phyloP scores from a whole-genome alignment of 1,284 basidiomycete species.

The Boletellus deceptivus region DNA sequence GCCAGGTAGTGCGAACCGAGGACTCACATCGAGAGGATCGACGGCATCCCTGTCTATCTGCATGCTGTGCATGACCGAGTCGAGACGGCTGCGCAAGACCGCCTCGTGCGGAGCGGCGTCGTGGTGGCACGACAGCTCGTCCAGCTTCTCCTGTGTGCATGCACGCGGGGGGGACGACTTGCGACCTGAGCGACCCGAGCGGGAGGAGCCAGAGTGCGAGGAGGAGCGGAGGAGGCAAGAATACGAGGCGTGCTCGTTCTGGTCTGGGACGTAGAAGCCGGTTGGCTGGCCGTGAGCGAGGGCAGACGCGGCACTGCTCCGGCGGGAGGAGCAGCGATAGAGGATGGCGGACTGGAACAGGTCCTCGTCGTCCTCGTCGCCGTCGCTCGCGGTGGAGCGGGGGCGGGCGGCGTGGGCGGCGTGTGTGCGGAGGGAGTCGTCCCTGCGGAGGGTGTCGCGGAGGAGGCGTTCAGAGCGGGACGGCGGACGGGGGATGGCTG shows the following conservation, averaged over 20 bases:
- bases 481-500: conserved; percentile 23
- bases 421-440: conserved; percentile 36
- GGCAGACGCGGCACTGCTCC: conserved; percentile 20
- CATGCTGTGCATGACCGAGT: conserved; percentile 46
- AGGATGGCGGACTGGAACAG: conserved; percentile 31
- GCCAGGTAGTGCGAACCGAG: background rate
- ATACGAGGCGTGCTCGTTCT: conserved; percentile 30
- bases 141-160: conserved; percentile 20
- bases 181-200: conserved; percentile 19
- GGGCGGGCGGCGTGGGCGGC: conserved; percentile 12
- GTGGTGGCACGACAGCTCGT: conserved; percentile 20
- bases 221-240: conserved; percentile 30
- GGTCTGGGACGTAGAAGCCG: conserved; percentile 25
- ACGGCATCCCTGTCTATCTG: conserved; percentile 21
- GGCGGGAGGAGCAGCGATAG: conserved; percentile 16
- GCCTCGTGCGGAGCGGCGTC: conserved; percentile 51
- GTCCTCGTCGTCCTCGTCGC: conserved; percentile 32
- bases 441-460: conserved; percentile 54
- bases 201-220: conserved; percentile 31
- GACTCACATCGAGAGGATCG: conserved; percentile 27
- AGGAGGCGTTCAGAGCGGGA: conserved; percentile 55
- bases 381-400: conserved; percentile 31
- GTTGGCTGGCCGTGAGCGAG: conserved; percentile 10
- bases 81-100: conserved; percentile 53
- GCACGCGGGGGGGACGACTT: conserved; percentile 13